Evolutionary conservation across 2,329 filamentous ascomycete genomes (phyloP), one percentile per base, ranked within the genome.

Genomic region (Aspergillus intermedius): DNA sequence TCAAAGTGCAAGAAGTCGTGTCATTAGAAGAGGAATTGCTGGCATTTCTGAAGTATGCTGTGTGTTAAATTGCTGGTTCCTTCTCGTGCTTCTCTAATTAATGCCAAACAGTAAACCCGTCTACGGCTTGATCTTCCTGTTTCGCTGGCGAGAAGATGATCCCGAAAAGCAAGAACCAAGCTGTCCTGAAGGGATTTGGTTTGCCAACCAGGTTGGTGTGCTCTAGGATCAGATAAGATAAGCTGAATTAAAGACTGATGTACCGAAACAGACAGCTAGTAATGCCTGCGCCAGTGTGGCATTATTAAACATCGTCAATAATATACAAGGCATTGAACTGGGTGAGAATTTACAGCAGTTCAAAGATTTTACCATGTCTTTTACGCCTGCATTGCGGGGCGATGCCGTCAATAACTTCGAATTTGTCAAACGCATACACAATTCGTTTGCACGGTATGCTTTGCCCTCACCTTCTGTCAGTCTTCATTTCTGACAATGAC

Each of bases 261-360:
- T 25, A 35, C 39, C 42, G 23, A n/a, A 17, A 10, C 52, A 91
- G 84, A 89, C 87, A 1, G 85, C 83, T 0, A 78, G 81, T 48
- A 95, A 95, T 67, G 86, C 89, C 22, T 98, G 93, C 69, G 93
- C 89, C 17, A 93, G 88, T n/a, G 82, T 96, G 42, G 90, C 93
- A 3, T 76, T 97, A 56, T 78, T 96, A 58, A 97, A 97, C 60
- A 95, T 96, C 51, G 74, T 95, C 62, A 94, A 95, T 80, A 97
- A 97, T 63, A 77, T 83, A 21, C 73, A 80, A 0, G 75, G 74
- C 0, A 68, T 89, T 3, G 71, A 82, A 9, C 77, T 96, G 5
- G 89, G 90, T 3, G 70, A 80, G n/a, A 76, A 84, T 50, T 77
- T 97, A 1, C 68, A 75, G 23, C 70, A 75, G 12, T 95, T 97